Evolutionary conservation across 352 stramenopile genomes (phyloP).

Genomic region (Detonula confervacea): DNA sequence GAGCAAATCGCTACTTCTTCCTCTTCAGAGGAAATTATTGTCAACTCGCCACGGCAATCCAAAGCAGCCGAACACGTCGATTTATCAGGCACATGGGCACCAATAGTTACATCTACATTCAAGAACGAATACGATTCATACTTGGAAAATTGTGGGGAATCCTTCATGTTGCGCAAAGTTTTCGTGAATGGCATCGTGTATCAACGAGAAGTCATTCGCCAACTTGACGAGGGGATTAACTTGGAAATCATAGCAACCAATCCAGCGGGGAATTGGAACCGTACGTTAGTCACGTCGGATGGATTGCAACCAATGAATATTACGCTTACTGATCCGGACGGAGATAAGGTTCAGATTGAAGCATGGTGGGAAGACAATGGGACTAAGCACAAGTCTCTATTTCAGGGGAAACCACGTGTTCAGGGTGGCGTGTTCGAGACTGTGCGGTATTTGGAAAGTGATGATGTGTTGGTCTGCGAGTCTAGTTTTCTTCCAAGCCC

Average conservation of each 20-base stretch:
- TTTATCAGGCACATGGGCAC: slow-evolving; percentile 64
- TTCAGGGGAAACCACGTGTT: slow-evolving; percentile 33
- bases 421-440: slow-evolving; percentile 64
- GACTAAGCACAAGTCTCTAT: slow-evolving; percentile 38
- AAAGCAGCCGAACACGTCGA: slow-evolving; percentile 39
- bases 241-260: slow-evolving; percentile 59
- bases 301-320: slow-evolving; percentile 15
- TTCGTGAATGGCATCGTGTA: slow-evolving; percentile 54
- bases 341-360: slow-evolving; percentile 51
- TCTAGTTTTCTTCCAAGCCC: slow-evolving; percentile 61
- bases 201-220: slow-evolving; percentile 62
- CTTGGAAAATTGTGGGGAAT: slow-evolving; percentile 62
- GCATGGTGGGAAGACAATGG: slow-evolving; percentile 53
- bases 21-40: neutral
- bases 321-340: slow-evolving; percentile 44
- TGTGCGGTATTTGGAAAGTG: slow-evolving; percentile 58
- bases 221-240: slow-evolving; percentile 52
- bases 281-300: slow-evolving; percentile 35
- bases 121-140: slow-evolving; percentile 74
- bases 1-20: neutral
- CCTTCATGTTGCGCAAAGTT: slow-evolving; percentile 60
- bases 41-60: slow-evolving; percentile 12
- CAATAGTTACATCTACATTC: slow-evolving; percentile 66
- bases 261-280: slow-evolving; percentile 53
- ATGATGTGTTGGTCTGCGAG: slow-evolving; percentile 61